phyloP scores from a whole-genome alignment of 176 grass and related monocot genomes.

The Lolium multiflorum region DNA sequence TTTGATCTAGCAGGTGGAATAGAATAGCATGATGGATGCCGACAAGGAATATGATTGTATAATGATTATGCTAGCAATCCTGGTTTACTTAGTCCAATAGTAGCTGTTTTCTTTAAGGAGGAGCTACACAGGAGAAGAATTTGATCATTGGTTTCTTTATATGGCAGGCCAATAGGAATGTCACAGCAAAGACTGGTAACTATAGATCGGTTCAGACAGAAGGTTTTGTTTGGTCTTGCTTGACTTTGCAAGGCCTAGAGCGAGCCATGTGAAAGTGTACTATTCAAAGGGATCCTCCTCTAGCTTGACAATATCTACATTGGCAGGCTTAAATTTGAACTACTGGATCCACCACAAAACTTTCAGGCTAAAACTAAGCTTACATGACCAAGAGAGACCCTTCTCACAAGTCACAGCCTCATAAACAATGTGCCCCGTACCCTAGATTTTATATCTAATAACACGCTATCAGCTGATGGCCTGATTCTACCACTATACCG shows the following conservation, averaged over 20 bases:
- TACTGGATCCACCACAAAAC: background rate
- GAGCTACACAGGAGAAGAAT: background rate
- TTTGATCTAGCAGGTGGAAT: slow-evolving; percentile 51
- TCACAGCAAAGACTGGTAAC: slow-evolving; percentile 13
- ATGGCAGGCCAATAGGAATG: slow-evolving; percentile 13
- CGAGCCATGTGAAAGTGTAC: slow-evolving; percentile 37
- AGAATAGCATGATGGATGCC: slow-evolving; percentile 48
- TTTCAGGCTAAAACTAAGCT: slow-evolving; percentile 27
- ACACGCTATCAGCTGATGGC: background rate
- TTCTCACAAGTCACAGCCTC: slow-evolving; percentile 6
- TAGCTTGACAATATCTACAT: slow-evolving; percentile 2
- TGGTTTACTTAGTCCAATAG: background rate
- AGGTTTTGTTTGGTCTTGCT: slow-evolving; percentile 33
- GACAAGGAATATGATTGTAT: slow-evolving; percentile 54
- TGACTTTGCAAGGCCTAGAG: slow-evolving; percentile 22
- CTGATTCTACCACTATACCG: slow-evolving; percentile 1
- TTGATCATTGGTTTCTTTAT: slow-evolving; percentile 10
- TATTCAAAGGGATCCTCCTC: background rate
- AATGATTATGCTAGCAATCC: slow-evolving; percentile 37
- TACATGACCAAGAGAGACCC: background rate
- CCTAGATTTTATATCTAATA: slow-evolving; percentile 8
- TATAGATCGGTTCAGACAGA: slow-evolving; percentile 27
- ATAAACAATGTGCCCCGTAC: background rate
- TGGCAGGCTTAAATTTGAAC: background rate
- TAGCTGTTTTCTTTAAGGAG: slow-evolving; percentile 39